Base-by-base conservation (phyloP, 108 stramenopile genomes). In the Tribonema minus region DNA sequence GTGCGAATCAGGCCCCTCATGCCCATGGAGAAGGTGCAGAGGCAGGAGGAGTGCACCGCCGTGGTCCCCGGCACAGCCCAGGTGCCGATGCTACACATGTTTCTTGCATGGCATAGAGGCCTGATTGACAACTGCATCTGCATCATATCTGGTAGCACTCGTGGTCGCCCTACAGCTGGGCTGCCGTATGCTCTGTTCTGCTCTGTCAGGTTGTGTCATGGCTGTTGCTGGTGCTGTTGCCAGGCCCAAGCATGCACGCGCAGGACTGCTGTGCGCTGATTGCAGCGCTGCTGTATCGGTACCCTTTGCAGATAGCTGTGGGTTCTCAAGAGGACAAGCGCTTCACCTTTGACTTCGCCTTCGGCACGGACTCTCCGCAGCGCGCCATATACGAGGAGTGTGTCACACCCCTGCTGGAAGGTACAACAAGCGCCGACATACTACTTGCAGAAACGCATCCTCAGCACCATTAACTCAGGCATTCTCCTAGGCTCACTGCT, bases 321-420 rank as follows among this genome's bases (percentile, higher is more conserved):
- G 33, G 74, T 75, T 33, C 64, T 64, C 34, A 32, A 34, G 74
- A 31, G 74, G 64, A 34, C 30, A 75, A 75, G 38, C 41, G 39
- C 26, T 75, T 75, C 74, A 75, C 74, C 25, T 75, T 75, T 33
- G 74, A 75, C 74, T 75, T 64, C 40, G 20, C 61, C 62, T 75
- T 75, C 54, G 41, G 64, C 63, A 73, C 64, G 64, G 33, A 35
- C n/a, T 64, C 64, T 37, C 64, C 64, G 33, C 74, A 75, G 74
- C 46, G 62, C 32, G 20, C 64, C 12, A 63, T 75, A n/a, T 75
- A 75, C 74, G 74, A 75, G 31, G 74, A 75, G 30, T 75, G 74
- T 46, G 74, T 75, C 9, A 33, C 64, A 1, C 46, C 72, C n/a
- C 74, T 75, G n/a, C 34, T 75, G 32, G 74, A 75, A 75, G 74